Evolutionary conservation across 371 early-diverging fungal species (phyloP), one percentile per base, ranked within the genome.

Genomic region (Mycotypha africana): DNA sequence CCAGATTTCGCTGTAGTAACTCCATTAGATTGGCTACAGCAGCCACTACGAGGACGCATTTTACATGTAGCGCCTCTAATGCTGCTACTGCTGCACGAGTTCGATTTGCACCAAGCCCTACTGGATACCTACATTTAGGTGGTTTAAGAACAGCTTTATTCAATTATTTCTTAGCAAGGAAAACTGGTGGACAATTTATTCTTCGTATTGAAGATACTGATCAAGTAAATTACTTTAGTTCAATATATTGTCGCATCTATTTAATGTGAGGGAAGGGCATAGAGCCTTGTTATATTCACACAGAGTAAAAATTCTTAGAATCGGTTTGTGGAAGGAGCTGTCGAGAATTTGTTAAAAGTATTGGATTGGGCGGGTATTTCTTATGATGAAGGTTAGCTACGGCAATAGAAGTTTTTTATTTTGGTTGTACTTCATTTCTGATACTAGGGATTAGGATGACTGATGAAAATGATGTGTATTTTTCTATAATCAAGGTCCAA

Each of bases 171-270:
- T 62, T 92, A 19, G 88, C 97, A 3, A 75, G 79, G 26, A 74
- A 86, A 45, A 67, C 74, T 0, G 81, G 83, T 9, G 94, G 93
- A 3, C 60, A 64, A 24, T 90, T 93, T 56, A 74, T 95, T 44
- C 64, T 97, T 39, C 82, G 97, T 42, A 92, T 97, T 39, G 97
- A 97, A 54, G 97, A 97, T 58, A 95, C 97, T 1, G 97, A 97
- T 61, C 81, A 78, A 64, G 88, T 87, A 67, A 26, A 42, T 6
- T 19, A 38, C 15, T 3, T 1, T 20, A 31, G n/a, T n/a, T n/a
- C n/a, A n/a, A n/a, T n/a, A n/a, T n/a, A n/a, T n/a, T n/a, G n/a
- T n/a, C n/a, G n/a, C n/a, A n/a, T n/a, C n/a, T n/a, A n/a, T n/a
- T n/a, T n/a, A n/a, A n/a, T n/a, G n/a, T n/a, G n/a, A 28, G 12